Conservation (phyloP, 441 rosid species). For the Capsella rubella region DNA sequence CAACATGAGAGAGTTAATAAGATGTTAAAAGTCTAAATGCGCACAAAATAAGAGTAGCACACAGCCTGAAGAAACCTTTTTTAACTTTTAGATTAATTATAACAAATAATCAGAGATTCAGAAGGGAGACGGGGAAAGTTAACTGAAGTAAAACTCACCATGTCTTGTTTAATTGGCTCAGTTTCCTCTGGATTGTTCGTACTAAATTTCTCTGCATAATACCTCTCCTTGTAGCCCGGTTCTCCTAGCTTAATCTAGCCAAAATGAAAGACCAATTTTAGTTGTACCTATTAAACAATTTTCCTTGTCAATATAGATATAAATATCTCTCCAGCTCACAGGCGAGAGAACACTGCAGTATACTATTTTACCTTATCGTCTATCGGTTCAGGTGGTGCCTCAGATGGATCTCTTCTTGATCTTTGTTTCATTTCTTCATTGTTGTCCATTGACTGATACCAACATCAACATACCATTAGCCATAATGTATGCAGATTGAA, state of each 20-base stretch:
- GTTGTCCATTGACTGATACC: conserved; percentile 70
- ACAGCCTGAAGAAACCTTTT: too few relatives aligned
- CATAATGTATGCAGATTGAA: conserved; percentile 21
- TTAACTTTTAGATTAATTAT: too few relatives aligned
- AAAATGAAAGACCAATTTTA: conserved; percentile 6
- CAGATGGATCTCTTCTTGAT: conserved; percentile 77
- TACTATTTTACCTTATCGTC: conserved; percentile 72
- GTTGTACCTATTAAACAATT: conserved; percentile 14
- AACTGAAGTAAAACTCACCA: conserved; percentile 56
- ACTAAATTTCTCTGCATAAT: conserved; percentile 85
- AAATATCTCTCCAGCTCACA: conserved; percentile 31
- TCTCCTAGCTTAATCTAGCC: conserved; percentile 87
- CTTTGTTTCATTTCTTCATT: conserved; percentile 76
- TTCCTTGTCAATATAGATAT: conserved; percentile 3
- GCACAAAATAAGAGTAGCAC: too few relatives aligned
- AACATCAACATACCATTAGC: conserved; percentile 34
- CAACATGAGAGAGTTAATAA: conserved; percentile 16
- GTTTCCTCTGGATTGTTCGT: conserved; percentile 67
- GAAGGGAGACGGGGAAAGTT: background rate
- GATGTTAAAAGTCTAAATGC: conserved; percentile 20
- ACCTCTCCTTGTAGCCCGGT: conserved; percentile 94
- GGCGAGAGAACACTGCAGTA: conserved; percentile 30
- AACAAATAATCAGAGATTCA: background rate
- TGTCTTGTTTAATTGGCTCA: conserved; percentile 72
- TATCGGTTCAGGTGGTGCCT: conserved; percentile 61